Conservation (phyloP, 768 basidiomycete genomes). For the Leccinum longicurvipes region DNA sequence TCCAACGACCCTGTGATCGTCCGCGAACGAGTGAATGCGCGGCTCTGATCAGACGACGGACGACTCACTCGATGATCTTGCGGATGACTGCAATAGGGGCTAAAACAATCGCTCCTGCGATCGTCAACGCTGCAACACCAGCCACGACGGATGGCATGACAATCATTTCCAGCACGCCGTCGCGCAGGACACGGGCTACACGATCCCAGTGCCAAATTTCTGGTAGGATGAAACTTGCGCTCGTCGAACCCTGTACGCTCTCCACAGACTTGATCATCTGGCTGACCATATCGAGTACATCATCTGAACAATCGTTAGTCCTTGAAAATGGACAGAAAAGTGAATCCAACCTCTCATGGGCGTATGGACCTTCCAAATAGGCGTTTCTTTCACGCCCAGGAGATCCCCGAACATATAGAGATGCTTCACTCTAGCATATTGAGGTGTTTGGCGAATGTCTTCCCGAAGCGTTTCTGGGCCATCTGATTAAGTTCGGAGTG, state of each 20-base stretch:
- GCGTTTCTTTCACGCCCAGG: slow-evolving; percentile 4
- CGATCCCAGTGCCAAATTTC: slow-evolving; percentile 11
- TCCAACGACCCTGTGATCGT: neutral
- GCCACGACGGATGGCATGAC: slow-evolving; percentile 3
- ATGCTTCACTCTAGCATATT: slow-evolving; percentile 16
- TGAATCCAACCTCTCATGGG: slow-evolving; percentile 9
- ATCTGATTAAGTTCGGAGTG: neutral
- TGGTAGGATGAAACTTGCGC: slow-evolving; percentile 4
- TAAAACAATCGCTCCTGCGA: neutral
- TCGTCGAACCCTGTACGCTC: slow-evolving; percentile 9
- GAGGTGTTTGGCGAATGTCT: slow-evolving; percentile 12
- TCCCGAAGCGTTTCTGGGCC: slow-evolving; percentile 17
- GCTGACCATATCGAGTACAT: slow-evolving; percentile 5
- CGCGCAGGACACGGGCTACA: neutral
- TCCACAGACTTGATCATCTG: slow-evolving; percentile 11
- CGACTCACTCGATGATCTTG: neutral
- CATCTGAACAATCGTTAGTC: neutral
- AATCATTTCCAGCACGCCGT: neutral
- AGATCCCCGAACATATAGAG: slow-evolving; percentile 14
- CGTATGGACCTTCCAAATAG: slow-evolving; percentile 8
- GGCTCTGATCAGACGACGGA: neutral
- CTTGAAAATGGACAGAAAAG: no score
- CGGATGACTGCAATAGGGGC: neutral
- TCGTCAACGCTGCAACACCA: neutral
- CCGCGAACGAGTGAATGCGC: neutral